Percentiles rank a stretch among this genome's conserved stretches.
phyloP scores from a whole-genome alignment of 306 rosid genomes.

The Chamaecrista fasciculata region DNA sequence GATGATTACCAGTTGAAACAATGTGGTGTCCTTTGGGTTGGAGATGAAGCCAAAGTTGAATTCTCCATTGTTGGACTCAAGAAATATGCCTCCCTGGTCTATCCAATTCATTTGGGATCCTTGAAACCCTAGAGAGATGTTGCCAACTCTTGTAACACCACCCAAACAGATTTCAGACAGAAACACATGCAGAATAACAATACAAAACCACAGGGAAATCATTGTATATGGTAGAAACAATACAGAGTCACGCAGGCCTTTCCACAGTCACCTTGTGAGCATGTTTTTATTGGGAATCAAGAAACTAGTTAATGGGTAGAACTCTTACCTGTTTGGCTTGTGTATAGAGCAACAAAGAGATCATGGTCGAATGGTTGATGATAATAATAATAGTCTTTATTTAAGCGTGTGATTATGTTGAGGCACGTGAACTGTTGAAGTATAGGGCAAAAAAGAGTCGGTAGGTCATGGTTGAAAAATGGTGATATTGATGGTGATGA shows the following conservation, averaged over 20 bases:
- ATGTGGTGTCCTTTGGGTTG: conserved; percentile 34
- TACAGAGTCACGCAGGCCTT: no score
- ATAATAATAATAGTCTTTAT: background rate
- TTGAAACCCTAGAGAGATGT: conserved; percentile 35
- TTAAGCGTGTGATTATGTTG: background rate
- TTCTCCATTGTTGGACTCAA: conserved; percentile 42
- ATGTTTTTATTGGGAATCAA: background rate
- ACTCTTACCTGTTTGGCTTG: no score
- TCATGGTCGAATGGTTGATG: no score
- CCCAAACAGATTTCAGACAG: conserved; percentile 39
- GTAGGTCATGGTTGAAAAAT: no score
- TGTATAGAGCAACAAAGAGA: no score
- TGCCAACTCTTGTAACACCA: conserved; percentile 30
- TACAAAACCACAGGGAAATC: conserved; percentile 21
- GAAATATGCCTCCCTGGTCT: conserved; percentile 44
- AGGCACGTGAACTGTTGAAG: background rate
- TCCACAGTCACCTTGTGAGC: conserved; percentile 45
- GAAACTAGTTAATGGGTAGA: conserved; percentile 5
- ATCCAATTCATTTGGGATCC: conserved; percentile 57
- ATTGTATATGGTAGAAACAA: conserved; percentile 21
- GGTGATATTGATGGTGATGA: conserved; percentile 3
- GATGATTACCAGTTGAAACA: conserved; percentile 46
- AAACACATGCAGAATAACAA: conserved; percentile 28
- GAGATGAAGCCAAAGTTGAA: conserved; percentile 57
- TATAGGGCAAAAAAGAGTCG: background rate